These are phyloP conservation scores for Penstemon eatonii DNA, from an alignment of 257 asterid species.

Conservation along the genomic window DNA sequence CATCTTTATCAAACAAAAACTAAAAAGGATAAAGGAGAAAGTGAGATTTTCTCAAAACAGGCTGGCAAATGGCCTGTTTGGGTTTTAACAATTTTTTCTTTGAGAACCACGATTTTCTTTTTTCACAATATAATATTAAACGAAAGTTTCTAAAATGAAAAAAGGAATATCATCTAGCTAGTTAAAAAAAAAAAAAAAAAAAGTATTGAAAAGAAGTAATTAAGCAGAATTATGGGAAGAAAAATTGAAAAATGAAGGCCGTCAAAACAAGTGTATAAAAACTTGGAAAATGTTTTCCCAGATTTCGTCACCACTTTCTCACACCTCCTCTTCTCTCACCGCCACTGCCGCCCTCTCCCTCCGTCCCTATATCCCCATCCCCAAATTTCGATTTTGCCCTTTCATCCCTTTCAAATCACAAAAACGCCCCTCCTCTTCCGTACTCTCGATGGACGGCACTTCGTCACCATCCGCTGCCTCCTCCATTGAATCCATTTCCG, in stretches of 20 bases:
- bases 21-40: no score
- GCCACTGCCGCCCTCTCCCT: slow-evolving; percentile 45
- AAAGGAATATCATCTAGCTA: no score
- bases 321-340: slow-evolving; percentile 36
- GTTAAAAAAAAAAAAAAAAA: no score
- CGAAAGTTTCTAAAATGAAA: no score
- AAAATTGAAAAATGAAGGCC: neutral
- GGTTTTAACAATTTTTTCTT: no score
- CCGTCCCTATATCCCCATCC: slow-evolving; percentile 29
- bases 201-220: neutral
- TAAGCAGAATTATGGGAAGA: neutral
- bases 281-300: slow-evolving; percentile 40
- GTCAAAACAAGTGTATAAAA: slow-evolving; percentile 16
- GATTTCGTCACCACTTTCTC: slow-evolving; percentile 49
- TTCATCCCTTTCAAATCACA: slow-evolving; percentile 30
- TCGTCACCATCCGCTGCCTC: slow-evolving; percentile 35
- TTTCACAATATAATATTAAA: no score
- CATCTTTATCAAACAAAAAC: no score
- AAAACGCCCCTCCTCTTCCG: slow-evolving; percentile 37
- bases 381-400: slow-evolving; percentile 40
- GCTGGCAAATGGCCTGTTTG: no score
- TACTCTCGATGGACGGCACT: slow-evolving; percentile 55
- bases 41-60: no score
- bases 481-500: slow-evolving; percentile 64
- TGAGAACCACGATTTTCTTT: no score